A percentile compares a stretch with the other conserved stretches of the same genome.
Conservation (phyloP, 1,139 yeast species). For the Saccharomyces pastorianus region DNA sequence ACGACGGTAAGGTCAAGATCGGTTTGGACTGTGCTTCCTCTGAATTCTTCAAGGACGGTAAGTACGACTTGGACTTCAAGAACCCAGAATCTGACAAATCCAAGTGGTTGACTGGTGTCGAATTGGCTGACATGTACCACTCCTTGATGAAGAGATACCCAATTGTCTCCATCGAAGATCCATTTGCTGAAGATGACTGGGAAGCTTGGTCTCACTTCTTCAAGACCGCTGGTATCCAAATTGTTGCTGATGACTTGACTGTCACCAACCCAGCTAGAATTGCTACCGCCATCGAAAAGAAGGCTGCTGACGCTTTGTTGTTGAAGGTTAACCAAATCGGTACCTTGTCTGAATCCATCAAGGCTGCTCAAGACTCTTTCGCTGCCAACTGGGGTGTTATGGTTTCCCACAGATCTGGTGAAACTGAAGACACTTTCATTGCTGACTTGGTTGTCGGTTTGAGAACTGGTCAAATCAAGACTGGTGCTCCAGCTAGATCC, state of each 20-base stretch:
- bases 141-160: conserved; percentile 80
- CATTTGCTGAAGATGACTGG: conserved; percentile 99
- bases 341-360: conserved; percentile 81
- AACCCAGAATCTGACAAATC: conserved; percentile 82
- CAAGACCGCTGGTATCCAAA: conserved; percentile 68
- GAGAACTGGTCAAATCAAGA: conserved; percentile 95
- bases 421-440: conserved; percentile 95
- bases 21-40: conserved; percentile 95
- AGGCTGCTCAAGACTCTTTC: conserved; percentile 86
- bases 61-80: conserved; percentile 95
- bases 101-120: conserved; percentile 81
- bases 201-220: conserved; percentile 88
- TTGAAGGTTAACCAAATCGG: conserved; percentile 96
- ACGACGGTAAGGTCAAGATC: conserved; percentile 81
- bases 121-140: conserved; percentile 77
- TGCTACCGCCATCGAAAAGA: conserved; percentile 88
- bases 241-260: conserved; percentile 95
- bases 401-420: conserved; percentile 98
- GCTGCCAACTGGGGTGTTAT: conserved; percentile 95
- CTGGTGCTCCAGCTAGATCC: conserved; percentile 99
- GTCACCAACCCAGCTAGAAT: conserved; percentile 95
- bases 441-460: conserved; percentile 96
- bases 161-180: conserved; percentile 95
- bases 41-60: conserved; percentile 91
- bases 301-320: conserved; percentile 85